Evolutionary conservation across 139 green algal genomes (phyloP).

Genomic region (Raphidocelis subcapitata): DNA sequence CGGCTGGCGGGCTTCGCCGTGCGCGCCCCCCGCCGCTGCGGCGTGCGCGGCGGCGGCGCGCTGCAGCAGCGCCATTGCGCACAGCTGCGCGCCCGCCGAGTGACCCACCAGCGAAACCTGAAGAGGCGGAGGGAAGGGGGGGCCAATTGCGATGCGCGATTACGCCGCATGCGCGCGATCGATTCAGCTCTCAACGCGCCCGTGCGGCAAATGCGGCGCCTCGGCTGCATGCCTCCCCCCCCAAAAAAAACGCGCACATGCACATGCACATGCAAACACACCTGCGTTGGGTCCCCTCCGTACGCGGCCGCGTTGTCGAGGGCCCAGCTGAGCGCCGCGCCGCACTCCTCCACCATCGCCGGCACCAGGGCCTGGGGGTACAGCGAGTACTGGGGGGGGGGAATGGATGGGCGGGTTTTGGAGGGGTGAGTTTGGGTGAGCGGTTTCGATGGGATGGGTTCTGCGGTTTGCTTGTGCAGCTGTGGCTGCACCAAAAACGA

Average conservation of each 20-base stretch:
- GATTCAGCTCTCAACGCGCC: too few relatives aligned
- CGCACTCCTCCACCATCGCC: constrained; percentile 68
- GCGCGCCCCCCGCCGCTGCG: background rate
- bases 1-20: background rate
- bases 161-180: too few relatives aligned
- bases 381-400: constrained; percentile 63
- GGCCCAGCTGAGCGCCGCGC: constrained; percentile 57
- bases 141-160: too few relatives aligned
- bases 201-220: too few relatives aligned
- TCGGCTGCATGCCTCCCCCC: too few relatives aligned
- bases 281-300: constrained; percentile 44
- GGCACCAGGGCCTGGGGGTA: constrained; percentile 62
- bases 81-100: constrained; percentile 76
- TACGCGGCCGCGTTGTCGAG: constrained; percentile 50
- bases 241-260: too few relatives aligned
- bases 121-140: background rate
- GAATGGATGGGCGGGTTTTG: constrained; percentile 50
- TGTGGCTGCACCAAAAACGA: too few relatives aligned
- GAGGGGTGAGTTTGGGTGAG: constrained; percentile 67
- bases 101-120: constrained; percentile 69
- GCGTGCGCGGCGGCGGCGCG: constrained; percentile 31
- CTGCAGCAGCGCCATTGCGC: constrained; percentile 69
- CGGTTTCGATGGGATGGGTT: too few relatives aligned
- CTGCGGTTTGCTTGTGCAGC: too few relatives aligned
- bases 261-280: background rate